Conservation (phyloP, 2,329 filamentous ascomycete species). For the Dactylellina haptotyla region DNA sequence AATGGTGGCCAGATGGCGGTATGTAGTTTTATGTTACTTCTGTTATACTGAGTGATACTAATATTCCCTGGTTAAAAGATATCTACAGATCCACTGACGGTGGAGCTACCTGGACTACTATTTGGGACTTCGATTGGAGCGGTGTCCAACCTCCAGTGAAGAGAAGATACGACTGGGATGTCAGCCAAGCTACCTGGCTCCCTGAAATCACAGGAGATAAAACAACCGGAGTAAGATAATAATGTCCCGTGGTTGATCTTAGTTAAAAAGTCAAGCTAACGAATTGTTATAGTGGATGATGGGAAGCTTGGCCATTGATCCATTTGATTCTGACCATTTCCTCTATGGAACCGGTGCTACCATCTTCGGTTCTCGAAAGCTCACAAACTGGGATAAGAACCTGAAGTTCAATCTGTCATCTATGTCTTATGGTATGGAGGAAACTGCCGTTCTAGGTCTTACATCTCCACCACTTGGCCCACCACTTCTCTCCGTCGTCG, state of each 20-base stretch:
- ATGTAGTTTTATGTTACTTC: neutral
- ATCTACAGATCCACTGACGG: constrained; percentile 69
- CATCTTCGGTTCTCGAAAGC: constrained; percentile 67
- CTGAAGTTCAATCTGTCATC: constrained; percentile 66
- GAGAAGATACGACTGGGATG: constrained; percentile 65
- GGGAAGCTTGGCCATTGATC: constrained; percentile 70
- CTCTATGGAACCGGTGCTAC: constrained; percentile 70
- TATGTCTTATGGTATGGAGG: constrained; percentile 68
- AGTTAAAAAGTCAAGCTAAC: constrained; percentile 58
- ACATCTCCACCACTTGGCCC: constrained; percentile 66
- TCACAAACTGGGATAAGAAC: constrained; percentile 68
- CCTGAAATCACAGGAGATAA: constrained; percentile 46
- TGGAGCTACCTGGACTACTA: constrained; percentile 67
- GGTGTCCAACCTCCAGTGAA: constrained; percentile 62
- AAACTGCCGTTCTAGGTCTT: constrained; percentile 66
- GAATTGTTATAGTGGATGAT: constrained; percentile 70
- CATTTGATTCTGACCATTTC: constrained; percentile 70
- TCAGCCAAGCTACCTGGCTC: constrained; percentile 60
- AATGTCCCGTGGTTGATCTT: constrained; percentile 59
- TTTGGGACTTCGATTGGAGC: constrained; percentile 66
- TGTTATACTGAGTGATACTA: neutral
- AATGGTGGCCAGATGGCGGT: constrained; percentile 70
- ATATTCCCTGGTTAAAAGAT: constrained; percentile 56
- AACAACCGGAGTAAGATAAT: constrained; percentile 60
- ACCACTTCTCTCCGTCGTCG: constrained; percentile 67